phyloP scores from a whole-genome alignment of 2,329 filamentous ascomycete species.

The Fusarium compactum region DNA sequence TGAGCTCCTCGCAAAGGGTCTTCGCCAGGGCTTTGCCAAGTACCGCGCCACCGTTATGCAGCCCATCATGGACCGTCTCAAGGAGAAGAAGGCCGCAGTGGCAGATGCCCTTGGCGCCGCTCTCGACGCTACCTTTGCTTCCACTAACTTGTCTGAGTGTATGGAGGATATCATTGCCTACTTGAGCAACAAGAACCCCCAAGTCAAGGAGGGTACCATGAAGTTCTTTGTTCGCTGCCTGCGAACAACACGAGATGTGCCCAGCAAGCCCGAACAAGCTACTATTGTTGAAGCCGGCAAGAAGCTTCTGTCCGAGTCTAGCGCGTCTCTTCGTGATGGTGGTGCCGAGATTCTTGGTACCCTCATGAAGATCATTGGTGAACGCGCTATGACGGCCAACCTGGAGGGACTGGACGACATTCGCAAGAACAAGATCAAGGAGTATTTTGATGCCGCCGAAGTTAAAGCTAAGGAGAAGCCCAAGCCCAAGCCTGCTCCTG shows the following conservation, averaged over 20 bases:
- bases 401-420: constrained; percentile 95
- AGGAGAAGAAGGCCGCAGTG: constrained; percentile 95
- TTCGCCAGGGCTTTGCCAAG: constrained; percentile 82
- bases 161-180: constrained; percentile 91
- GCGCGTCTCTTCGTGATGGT: constrained; percentile 84
- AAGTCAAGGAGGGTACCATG: constrained; percentile 95
- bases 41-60: constrained; percentile 85
- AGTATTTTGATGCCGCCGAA: constrained; percentile 78
- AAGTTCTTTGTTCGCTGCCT: constrained; percentile 93
- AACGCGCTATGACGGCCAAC: constrained; percentile 93
- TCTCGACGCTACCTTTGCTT: constrained; percentile 75
- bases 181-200: constrained; percentile 93
- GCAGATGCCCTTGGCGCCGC: constrained; percentile 89
- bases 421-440: constrained; percentile 93
- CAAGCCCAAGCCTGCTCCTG: constrained; percentile 76
- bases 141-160: constrained; percentile 83
- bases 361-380: constrained; percentile 98
- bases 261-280: constrained; percentile 84
- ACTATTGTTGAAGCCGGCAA: constrained; percentile 89
- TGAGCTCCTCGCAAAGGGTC: constrained; percentile 86
- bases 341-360: constrained; percentile 94
- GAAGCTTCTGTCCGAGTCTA: constrained; percentile 90
- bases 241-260: constrained; percentile 84
- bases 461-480: constrained; percentile 74
- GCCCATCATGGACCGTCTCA: constrained; percentile 93